These are phyloP conservation scores for Hansfordia pulvinata DNA, from an alignment of 2,329 filamentous ascomycete genomes.

Conservation along the genomic window DNA sequence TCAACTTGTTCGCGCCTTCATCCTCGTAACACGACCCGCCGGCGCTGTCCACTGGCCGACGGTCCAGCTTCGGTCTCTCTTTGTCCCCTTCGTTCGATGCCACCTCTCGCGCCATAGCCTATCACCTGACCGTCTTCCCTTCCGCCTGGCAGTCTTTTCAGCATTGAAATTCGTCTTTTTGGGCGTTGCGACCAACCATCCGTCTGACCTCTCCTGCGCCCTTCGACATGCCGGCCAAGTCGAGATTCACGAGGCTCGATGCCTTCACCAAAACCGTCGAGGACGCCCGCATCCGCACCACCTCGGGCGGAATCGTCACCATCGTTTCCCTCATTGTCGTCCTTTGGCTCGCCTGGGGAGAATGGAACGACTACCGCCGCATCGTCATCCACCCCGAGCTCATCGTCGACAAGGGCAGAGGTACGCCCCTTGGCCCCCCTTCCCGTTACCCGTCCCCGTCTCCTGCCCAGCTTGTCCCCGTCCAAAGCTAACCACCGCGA, in stretches of 20 bases:
- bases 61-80: no score
- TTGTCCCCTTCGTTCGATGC: no score
- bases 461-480: neutral
- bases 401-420: slow-evolving; percentile 92
- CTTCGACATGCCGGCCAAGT: slow-evolving; percentile 79
- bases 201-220: no score
- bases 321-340: slow-evolving; percentile 82
- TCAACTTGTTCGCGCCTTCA: no score
- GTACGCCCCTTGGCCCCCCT: slow-evolving; percentile 28
- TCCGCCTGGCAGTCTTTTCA: no score
- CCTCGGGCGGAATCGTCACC: slow-evolving; percentile 88
- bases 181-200: no score
- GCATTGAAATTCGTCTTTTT: no score
- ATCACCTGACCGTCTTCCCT: no score
- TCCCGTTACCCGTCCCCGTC: slow-evolving; percentile 10
- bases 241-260: slow-evolving; percentile 89
- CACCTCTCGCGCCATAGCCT: no score
- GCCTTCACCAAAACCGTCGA: slow-evolving; percentile 99
- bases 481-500: neutral
- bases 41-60: no score
- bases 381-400: slow-evolving; percentile 82
- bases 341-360: slow-evolving; percentile 78
- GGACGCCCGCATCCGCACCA: slow-evolving; percentile 91
- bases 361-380: slow-evolving; percentile 88
- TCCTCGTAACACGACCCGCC: no score